Percentiles rank a stretch among this genome's conserved stretches.
Conservation (phyloP, 257 asterid species). For the Ligustrum vulgare region DNA sequence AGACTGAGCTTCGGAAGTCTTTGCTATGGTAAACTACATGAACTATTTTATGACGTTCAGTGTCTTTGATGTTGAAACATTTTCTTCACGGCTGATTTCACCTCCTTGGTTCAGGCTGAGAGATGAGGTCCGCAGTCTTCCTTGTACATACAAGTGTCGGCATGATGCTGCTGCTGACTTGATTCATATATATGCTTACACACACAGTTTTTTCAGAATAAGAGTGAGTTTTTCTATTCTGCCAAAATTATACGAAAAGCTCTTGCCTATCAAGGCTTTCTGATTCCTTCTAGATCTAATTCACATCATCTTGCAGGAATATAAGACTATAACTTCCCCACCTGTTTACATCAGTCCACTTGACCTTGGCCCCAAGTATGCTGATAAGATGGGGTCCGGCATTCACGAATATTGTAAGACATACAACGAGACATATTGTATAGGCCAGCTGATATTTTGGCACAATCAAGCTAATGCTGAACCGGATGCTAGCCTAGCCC, state of each 20-base stretch:
- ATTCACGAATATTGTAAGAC: conserved; percentile 89
- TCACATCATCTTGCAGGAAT: conserved; percentile 58
- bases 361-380: conserved; percentile 88
- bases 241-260: conserved; percentile 4
- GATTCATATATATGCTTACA: conserved; percentile 89
- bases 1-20: conserved; percentile 68
- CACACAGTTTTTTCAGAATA: conserved; percentile 71
- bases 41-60: neutral
- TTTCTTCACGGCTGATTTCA: conserved; percentile 17
- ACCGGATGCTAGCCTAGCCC: conserved; percentile 71
- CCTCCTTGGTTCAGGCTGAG: conserved; percentile 68
- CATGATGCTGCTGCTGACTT: conserved; percentile 99
- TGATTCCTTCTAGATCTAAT: conserved; percentile 17
- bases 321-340: conserved; percentile 78
- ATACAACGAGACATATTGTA: conserved; percentile 80
- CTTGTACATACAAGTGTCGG: conserved; percentile 85
- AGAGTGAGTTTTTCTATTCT: conserved; percentile 50
- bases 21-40: conserved; percentile 69
- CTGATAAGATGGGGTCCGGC: conserved; percentile 80
- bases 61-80: conserved; percentile 1
- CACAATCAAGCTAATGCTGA: conserved; percentile 73
- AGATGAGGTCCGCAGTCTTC: conserved; percentile 93
- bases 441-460: conserved; percentile 95
- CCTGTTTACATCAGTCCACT: conserved; percentile 91
- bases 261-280: conserved; percentile 7